Base-by-base conservation (phyloP, 352 stramenopile genomes). In the Globisporangium ultimum region DNA sequence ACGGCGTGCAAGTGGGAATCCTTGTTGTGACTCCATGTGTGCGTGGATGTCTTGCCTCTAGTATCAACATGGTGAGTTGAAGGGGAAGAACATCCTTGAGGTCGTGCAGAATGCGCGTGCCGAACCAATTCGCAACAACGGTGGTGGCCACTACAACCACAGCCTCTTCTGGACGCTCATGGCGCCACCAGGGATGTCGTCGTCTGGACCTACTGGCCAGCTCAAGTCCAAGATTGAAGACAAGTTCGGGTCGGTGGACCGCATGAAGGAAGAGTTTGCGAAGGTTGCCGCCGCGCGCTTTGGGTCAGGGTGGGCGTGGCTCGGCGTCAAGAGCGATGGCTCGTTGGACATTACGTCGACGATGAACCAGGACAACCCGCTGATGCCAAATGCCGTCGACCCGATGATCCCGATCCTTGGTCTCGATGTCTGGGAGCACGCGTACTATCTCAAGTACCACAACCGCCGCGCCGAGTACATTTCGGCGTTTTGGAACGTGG, bases 401-500 rank as follows among this genome's bases (percentile, higher is more conserved):
- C 74, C 82, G n/a, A 80, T 96, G 68, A 91, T 97, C 72, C 94
- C 94, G 46, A 98, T 99, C 65, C 78, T 99, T 32, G 93, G 89
- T 18, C 70, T 96, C 24, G 93, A 99, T 71, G 91, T 98, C 45
- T 99, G 96, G 96, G 95, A 99, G 73, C 92, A 98, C 71, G 89
- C 91, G 11, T 98, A 98, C 75, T 98, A 98, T 84, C 82, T 98
- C 60, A 97, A 98, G 80, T 98, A 98, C 87, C 92, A 98, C 70
- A 98, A 98, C 80, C 87, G 91, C 53, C 84, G 94, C 60, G 88
- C 93, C 15, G 91, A 98, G 74, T 98, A 99, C 89, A 97, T 99
- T 64, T 88, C 84, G 49, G 97, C 96, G 63, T 98, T 97, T 79
- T 99, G 96, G 96, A 98, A 98, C 82, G 93, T 99, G 60, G 92